Evolutionary conservation across 164 flowering plant genomes (phyloP).

Genomic region (Sextonia rubra): DNA sequence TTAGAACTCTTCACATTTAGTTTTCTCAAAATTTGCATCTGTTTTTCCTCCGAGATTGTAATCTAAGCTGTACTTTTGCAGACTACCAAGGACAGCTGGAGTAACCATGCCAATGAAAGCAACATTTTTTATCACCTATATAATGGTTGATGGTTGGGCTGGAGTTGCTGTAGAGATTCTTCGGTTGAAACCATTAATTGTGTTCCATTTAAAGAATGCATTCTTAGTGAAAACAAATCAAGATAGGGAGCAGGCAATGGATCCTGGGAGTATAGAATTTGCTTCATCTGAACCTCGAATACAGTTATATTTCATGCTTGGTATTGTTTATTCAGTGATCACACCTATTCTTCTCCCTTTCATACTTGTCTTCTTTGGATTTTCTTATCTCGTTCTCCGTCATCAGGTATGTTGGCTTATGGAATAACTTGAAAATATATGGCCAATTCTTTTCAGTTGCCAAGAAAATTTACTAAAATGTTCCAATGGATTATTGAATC

Average conservation of each 20-base stretch:
- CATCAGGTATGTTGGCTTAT: slow-evolving; percentile 64
- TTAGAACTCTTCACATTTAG: too few species aligned
- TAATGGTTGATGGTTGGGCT: slow-evolving; percentile 98
- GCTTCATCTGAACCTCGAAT: slow-evolving; percentile 69
- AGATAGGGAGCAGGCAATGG: slow-evolving; percentile 83
- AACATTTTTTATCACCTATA: slow-evolving; percentile 78
- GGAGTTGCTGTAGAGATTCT: slow-evolving; percentile 87
- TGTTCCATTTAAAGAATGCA: slow-evolving; percentile 77
- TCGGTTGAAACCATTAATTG: slow-evolving; percentile 61
- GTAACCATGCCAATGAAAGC: slow-evolving; percentile 89
- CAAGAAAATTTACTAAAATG: neutral
- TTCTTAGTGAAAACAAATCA: slow-evolving; percentile 84
- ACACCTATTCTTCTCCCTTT: slow-evolving; percentile 88
- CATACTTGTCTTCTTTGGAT: slow-evolving; percentile 78
- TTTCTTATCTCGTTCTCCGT: slow-evolving; percentile 73
- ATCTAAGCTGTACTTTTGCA: slow-evolving; percentile 22
- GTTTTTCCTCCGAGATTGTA: neutral
- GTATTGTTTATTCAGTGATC: slow-evolving; percentile 66
- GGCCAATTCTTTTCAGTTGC: neutral
- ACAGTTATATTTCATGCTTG: slow-evolving; percentile 83
- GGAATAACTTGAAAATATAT: neutral
- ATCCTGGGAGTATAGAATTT: slow-evolving; percentile 64
- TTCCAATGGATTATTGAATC: too few species aligned
- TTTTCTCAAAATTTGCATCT: too few species aligned
- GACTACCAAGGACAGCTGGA: slow-evolving; percentile 76